A percentile compares a stretch with the other conserved stretches of the same genome.
phyloP scores from a whole-genome alignment of 2,329 filamentous ascomycete genomes.

The Bipolaris victoriae region DNA sequence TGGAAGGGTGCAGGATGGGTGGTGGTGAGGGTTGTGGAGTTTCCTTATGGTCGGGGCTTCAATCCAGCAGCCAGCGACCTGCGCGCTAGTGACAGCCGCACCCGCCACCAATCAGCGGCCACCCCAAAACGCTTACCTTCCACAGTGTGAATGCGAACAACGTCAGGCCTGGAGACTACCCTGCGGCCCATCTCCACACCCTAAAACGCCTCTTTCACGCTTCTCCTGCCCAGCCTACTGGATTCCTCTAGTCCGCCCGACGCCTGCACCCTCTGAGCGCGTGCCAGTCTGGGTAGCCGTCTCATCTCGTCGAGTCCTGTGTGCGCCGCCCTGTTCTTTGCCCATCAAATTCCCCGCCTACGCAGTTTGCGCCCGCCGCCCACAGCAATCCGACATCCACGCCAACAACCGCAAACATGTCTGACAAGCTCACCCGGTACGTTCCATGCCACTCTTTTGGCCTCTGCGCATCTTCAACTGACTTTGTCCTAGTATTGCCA shows the following conservation, averaged over 20 bases:
- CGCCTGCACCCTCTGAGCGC: slow-evolving; percentile 6
- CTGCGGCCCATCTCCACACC: slow-evolving; percentile 14
- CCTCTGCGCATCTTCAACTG: slow-evolving; percentile 17
- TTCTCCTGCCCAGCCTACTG: slow-evolving; percentile 1
- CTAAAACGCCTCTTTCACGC: slow-evolving; percentile 7
- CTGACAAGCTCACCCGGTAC: slow-evolving; percentile 94
- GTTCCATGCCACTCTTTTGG: slow-evolving; percentile 32
- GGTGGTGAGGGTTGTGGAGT: slow-evolving; percentile 36
- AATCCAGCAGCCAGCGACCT: slow-evolving; percentile 7
- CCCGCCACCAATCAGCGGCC: slow-evolving; percentile 28
- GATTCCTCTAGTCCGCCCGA: not conserved
- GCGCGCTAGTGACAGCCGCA: slow-evolving; percentile 16
- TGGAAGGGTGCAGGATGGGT: slow-evolving; percentile 42
- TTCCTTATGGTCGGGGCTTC: slow-evolving; percentile 20
- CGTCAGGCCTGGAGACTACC: slow-evolving; percentile 20
- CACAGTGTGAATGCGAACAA: slow-evolving; percentile 24
- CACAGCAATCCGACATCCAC: slow-evolving; percentile 14
- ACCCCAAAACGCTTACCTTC: slow-evolving; percentile 28
- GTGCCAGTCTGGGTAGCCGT: slow-evolving; percentile 1
- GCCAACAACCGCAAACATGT: slow-evolving; percentile 62
- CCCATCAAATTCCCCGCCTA: slow-evolving; percentile 29
- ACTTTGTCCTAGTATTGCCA: slow-evolving; percentile 73
- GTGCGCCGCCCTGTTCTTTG: slow-evolving; percentile 20
- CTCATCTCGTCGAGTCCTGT: slow-evolving; percentile 14
- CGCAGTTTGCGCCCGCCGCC: slow-evolving; percentile 14